Evolutionary conservation across 2,329 filamentous ascomycete genomes (phyloP), one percentile per base, ranked within the genome.

Genomic region (Trichothecium sympodiale): DNA sequence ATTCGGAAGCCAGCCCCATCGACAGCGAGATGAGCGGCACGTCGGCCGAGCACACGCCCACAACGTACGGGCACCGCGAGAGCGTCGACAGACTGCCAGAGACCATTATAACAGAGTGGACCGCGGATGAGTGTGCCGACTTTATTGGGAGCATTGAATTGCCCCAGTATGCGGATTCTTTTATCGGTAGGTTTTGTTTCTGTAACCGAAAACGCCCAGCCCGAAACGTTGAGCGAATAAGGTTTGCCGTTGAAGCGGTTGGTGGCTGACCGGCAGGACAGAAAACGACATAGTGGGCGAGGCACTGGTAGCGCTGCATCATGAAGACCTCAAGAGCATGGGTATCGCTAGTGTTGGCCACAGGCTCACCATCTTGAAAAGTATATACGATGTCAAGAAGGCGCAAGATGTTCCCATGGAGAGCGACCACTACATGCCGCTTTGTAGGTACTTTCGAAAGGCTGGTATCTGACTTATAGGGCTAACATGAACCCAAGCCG

Each of bases 251-350:
- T 18, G 31, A 7, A 33, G 12, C n/a, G 14, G 8, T 7, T 16
- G 31, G 25, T 33, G 23, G 28, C 31, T 33, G 17, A 17, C 25
- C 5, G 15, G 8, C 15, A 9, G 33, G 29, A 25, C 56, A 91
- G 91, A 95, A 52, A 94, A 98, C 54, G 87, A 86, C 44, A 93
- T 98, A 48, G 81, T 88, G 27, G 91, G 91, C 45, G 87, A 96
- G 56, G 89, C 85, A 35, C 67, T 98, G 43, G 77, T 94, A 38
- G 85, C 85, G 29, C 65, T 98, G 43, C 81, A 83, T 43, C 91
- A 96, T 55, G 84, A 94, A 38, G 89, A 96, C 55, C 67, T 98
- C 49, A 94, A 93, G 60, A 86, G 93, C 54, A 89, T 96, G 79
- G 88, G 88, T 33, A 83, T 98, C 44, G 68, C 70, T 43, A 96